phyloP scores from a whole-genome alignment of 306 rosid species.

The Cucurbita moschata region DNA sequence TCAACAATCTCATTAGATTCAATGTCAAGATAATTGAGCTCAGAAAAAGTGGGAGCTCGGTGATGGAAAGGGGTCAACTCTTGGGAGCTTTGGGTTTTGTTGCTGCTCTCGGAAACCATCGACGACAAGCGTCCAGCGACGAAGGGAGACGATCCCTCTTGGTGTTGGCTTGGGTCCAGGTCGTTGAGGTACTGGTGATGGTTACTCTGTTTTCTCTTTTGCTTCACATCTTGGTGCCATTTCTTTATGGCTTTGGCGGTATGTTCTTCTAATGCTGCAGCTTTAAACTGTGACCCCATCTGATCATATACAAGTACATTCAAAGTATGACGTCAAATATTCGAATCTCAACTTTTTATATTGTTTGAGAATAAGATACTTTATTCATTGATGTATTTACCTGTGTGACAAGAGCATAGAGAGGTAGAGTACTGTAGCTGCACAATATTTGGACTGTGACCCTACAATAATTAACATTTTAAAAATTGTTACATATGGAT shows the following conservation, averaged over 20 bases:
- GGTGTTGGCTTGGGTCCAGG: not conserved
- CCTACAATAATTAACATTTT: conserved; percentile 12
- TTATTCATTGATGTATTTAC: conserved; percentile 2
- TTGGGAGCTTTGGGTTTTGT: not conserved
- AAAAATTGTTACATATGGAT: not conserved
- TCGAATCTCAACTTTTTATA: too few relatives aligned
- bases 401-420: conserved; percentile 59
- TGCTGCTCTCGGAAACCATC: not conserved
- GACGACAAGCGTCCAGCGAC: not conserved
- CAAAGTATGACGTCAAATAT: not conserved
- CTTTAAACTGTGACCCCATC: conserved; percentile 51
- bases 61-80: not conserved
- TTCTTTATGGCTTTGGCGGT: conserved; percentile 24
- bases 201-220: conserved; percentile 17
- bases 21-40: not conserved
- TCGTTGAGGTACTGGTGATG: not conserved
- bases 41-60: not conserved
- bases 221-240: conserved; percentile 35
- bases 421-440: conserved; percentile 50
- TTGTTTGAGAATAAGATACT: too few relatives aligned
- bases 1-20: not conserved
- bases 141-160: conserved; percentile 1
- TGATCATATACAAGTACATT: not conserved
- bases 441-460: conserved; percentile 46
- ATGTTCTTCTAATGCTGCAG: conserved; percentile 27